phyloP scores from a whole-genome alignment of 352 stramenopile genomes.

The Detonula confervacea region DNA sequence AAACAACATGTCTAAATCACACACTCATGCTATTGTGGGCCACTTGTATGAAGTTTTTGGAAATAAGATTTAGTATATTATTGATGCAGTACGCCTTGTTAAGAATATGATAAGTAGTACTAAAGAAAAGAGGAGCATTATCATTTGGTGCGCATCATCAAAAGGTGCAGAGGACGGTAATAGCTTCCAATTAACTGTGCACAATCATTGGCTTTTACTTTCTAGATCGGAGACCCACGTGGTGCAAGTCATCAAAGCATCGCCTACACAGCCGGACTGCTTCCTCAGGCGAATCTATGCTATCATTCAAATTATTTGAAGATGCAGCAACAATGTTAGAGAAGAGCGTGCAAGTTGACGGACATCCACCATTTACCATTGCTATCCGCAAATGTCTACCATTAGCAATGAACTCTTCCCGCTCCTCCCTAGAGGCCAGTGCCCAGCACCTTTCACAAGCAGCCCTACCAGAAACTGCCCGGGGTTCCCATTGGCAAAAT shows the following conservation, averaged over 20 bases:
- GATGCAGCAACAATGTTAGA: not conserved
- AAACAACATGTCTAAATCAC: no score
- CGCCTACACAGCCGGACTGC: slow-evolving; percentile 16
- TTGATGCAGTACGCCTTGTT: no score
- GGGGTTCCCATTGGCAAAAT: slow-evolving; percentile 23
- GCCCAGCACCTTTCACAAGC: slow-evolving; percentile 34
- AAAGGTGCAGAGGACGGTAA: no score
- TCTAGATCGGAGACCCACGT: slow-evolving; percentile 19
- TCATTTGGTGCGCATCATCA: no score
- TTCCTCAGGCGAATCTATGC: slow-evolving; percentile 10
- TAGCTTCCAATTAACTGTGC: no score
- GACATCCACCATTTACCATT: slow-evolving; percentile 23
- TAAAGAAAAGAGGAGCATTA: no score
- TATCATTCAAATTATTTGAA: not conserved
- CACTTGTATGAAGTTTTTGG: no score
- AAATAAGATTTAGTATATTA: no score
- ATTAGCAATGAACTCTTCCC: slow-evolving; percentile 23
- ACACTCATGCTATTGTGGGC: no score
- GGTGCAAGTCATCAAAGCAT: slow-evolving; percentile 31
- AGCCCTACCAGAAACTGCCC: not conserved
- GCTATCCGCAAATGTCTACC: slow-evolving; percentile 29
- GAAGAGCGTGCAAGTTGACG: slow-evolving; percentile 23
- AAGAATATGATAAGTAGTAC: no score
- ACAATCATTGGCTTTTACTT: no score
- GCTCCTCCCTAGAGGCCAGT: slow-evolving; percentile 21